These are phyloP conservation scores for Penicillium brevicompactum DNA, from an alignment of 2,329 filamentous ascomycete species.

Conservation along the genomic window DNA sequence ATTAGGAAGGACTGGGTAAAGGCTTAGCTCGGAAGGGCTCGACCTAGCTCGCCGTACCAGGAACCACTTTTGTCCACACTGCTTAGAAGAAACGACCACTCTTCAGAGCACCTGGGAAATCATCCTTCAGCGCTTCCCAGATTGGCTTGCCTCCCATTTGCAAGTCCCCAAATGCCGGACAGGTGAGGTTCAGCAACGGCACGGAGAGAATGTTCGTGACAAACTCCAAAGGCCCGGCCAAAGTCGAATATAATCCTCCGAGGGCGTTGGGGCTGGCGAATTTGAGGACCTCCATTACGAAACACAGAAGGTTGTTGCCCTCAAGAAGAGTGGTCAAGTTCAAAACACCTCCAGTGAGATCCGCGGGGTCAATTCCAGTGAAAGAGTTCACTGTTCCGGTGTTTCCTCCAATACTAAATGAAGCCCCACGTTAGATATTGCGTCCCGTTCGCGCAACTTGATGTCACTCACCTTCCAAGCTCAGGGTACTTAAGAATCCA, in stretches of 20 bases:
- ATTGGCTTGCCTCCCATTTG: constrained; percentile 33
- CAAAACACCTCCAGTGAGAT: constrained; percentile 48
- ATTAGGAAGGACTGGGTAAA: too few relatives aligned
- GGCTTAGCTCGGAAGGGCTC: not conserved
- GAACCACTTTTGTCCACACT: too few relatives aligned
- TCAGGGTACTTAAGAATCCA: constrained; percentile 45
- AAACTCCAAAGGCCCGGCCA: constrained; percentile 31
- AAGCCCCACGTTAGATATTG: not conserved
- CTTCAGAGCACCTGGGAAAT: constrained; percentile 32
- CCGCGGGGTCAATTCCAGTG: constrained; percentile 46
- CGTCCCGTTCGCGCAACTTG: not conserved
- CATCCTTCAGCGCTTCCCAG: constrained; percentile 31
- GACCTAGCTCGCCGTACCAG: too few relatives aligned
- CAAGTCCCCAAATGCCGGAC: constrained; percentile 36
- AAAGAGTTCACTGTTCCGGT: constrained; percentile 55
- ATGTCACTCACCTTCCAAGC: constrained; percentile 36
- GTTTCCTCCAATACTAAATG: constrained; percentile 54
- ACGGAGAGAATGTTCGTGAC: constrained; percentile 31
- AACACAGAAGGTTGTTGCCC: constrained; percentile 45
- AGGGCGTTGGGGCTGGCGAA: constrained; percentile 36
- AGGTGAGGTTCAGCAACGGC: constrained; percentile 32
- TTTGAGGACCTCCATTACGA: constrained; percentile 39
- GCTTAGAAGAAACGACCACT: constrained; percentile 22
- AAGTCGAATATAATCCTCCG: constrained; percentile 29
- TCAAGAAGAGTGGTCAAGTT: constrained; percentile 39